These are phyloP conservation scores for Phytophthora cryptogea DNA, from an alignment of 352 stramenopile species.

Conservation along the genomic window DNA sequence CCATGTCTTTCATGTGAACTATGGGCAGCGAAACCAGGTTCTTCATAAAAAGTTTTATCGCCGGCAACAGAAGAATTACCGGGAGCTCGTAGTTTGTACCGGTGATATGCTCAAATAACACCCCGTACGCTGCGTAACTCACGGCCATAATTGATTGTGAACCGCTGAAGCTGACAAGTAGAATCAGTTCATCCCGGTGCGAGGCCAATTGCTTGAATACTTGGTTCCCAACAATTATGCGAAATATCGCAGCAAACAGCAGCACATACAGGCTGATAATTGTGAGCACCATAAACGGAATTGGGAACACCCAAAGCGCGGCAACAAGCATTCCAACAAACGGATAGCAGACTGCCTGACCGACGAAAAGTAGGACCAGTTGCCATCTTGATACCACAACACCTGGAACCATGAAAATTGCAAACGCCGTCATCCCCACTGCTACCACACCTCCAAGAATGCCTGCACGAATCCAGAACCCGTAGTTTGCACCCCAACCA, in stretches of 20 bases:
- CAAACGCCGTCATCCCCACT: slow-evolving; percentile 6
- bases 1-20: slow-evolving; percentile 27
- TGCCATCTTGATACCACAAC: slow-evolving; percentile 14
- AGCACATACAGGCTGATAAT: slow-evolving; percentile 21
- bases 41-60: slow-evolving; percentile 44
- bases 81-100: slow-evolving; percentile 20
- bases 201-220: slow-evolving; percentile 9
- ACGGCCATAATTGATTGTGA: slow-evolving; percentile 22
- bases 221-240: slow-evolving; percentile 20
- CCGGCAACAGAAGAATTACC: slow-evolving; percentile 26
- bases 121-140: slow-evolving; percentile 17
- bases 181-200: slow-evolving; percentile 18
- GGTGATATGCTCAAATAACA: slow-evolving; percentile 17
- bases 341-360: slow-evolving; percentile 10
- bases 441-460: slow-evolving; percentile 10
- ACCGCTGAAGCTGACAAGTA: slow-evolving; percentile 21
- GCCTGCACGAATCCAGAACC: slow-evolving; percentile 27
- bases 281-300: slow-evolving; percentile 29
- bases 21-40: slow-evolving; percentile 31
- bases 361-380: slow-evolving; percentile 10
- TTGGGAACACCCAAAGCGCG: slow-evolving; percentile 25
- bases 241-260: slow-evolving; percentile 18
- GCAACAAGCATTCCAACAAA: slow-evolving; percentile 20
- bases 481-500: slow-evolving; percentile 32
- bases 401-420: slow-evolving; percentile 26